These are phyloP conservation scores for Nectriaceae sp. DNA, from an alignment of 2,329 filamentous ascomycete genomes.

Conservation along the genomic window DNA sequence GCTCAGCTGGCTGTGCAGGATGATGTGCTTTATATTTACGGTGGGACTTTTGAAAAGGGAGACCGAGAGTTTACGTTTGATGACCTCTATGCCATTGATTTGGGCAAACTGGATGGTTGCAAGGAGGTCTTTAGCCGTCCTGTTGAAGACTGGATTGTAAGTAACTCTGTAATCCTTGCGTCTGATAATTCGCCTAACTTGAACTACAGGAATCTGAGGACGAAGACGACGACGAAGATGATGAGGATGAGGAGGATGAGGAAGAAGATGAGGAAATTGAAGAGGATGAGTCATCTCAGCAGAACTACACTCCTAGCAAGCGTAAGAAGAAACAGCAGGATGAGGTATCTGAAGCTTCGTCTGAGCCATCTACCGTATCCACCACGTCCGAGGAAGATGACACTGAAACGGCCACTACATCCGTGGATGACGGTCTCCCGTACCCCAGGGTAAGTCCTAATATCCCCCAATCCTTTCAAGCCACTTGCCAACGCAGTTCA, in stretches of 20 bases:
- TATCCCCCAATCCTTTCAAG: conserved; percentile 14
- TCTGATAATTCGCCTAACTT: conserved; percentile 12
- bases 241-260: conserved; percentile 60
- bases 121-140: conserved; percentile 87
- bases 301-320: conserved; percentile 53
- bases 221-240: conserved; percentile 60
- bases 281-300: conserved; percentile 49
- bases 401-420: conserved; percentile 48
- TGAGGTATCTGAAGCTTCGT: conserved; percentile 41
- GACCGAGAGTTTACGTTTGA: conserved; percentile 96
- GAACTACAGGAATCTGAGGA: conserved; percentile 55
- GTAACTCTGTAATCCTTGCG: conserved; percentile 23
- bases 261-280: conserved; percentile 55
- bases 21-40: conserved; percentile 90
- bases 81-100: conserved; percentile 87
- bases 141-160: conserved; percentile 78
- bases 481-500: conserved; percentile 35
- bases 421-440: conserved; percentile 74
- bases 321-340: conserved; percentile 54
- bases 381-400: conserved; percentile 45
- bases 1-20: conserved; percentile 87
- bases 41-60: conserved; percentile 92
- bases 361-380: conserved; percentile 28
- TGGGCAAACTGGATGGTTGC: conserved; percentile 93
- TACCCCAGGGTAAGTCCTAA: conserved; percentile 57